A percentile compares a stretch with the other conserved stretches of the same genome.
Evolutionary conservation across 2,329 filamentous ascomycete genomes (phyloP).

Genomic region (Ophiostoma ips): DNA sequence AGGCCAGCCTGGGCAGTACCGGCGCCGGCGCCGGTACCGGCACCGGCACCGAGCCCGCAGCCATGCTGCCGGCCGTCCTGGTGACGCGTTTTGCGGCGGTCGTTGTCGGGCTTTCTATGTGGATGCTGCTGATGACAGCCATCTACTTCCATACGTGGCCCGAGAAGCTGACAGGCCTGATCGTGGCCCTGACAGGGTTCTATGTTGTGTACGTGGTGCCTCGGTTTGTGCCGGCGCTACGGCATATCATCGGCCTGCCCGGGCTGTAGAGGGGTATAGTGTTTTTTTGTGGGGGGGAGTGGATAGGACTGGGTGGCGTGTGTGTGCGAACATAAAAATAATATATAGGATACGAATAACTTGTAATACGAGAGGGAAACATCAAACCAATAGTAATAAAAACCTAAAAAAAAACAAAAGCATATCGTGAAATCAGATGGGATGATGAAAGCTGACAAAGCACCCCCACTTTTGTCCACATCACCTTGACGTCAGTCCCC

Average conservation of each 20-base stretch:
- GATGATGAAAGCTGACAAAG: no score
- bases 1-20: constrained; percentile 19
- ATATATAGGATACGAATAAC: no score
- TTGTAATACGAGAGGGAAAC: no score
- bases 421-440: no score
- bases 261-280: constrained; percentile 27
- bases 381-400: no score
- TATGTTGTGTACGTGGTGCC: constrained; percentile 40
- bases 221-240: constrained; percentile 32
- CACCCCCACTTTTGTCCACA: no score
- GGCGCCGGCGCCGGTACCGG: constrained; percentile 9
- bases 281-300: no score
- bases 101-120: constrained; percentile 61
- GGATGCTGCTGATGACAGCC: constrained; percentile 98
- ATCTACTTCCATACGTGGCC: constrained; percentile 99
- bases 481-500: no score
- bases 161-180: constrained; percentile 59
- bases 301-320: no score
- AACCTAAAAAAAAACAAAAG: no score
- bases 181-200: constrained; percentile 32
- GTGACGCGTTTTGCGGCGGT: constrained; percentile 35
- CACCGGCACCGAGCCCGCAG: constrained; percentile 12
- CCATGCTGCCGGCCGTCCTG: constrained; percentile 5
- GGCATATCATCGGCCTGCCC: constrained; percentile 34
- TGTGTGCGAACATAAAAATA: no score